Base-by-base conservation (phyloP, 306 rosid species). In the Quercus agrifolia region DNA sequence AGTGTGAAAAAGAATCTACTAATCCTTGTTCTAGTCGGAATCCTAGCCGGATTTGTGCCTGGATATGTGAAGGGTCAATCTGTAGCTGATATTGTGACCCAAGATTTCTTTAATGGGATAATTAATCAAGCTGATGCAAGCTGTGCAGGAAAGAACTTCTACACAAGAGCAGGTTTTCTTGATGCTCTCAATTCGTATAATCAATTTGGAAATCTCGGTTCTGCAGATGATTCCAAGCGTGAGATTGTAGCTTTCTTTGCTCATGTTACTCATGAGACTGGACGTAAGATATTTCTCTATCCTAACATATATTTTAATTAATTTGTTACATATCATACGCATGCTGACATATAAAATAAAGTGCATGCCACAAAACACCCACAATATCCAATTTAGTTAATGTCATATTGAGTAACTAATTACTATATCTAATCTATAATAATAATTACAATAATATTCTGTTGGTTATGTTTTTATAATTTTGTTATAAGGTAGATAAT, bases 261-360 rank as follows among this genome's bases (percentile, higher is more conserved):
- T 17, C 94, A 90, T 15, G 94, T 92, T 76, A 94, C 97, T 28
- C 97, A 92, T 31, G 98, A 94, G 79, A 90, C 96, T 3, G 89
- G 89, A 80, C 92, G 97, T 91, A 74, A 76, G 92, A 72, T 23
- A 9, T n/a, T 19, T 19, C 15, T 46, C 49, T 18, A 3, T 31
- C 58, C 14, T 54, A 31, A 35, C 23, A 44, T 11, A 35, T 35
- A 35, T 35, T 35, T 35, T 35, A 5, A 35, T 35, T 44, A 44
- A 21, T 23, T 61, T 8, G 0, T 1, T 1, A 10, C 5, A 23
- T 5, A 5, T 23, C 2, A 54, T n/a, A 23, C 1, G 3, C 51
- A 44, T 0, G 8, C 8, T 35, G 41, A 35, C 2, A 35, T 35
- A 35, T 35, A 52, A 2, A 3, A 28, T 15, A n/a, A 1, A 38